These are phyloP conservation scores for Delphinella strobiligena DNA, from an alignment of 2,329 filamentous ascomycete species.

Conservation along the genomic window DNA sequence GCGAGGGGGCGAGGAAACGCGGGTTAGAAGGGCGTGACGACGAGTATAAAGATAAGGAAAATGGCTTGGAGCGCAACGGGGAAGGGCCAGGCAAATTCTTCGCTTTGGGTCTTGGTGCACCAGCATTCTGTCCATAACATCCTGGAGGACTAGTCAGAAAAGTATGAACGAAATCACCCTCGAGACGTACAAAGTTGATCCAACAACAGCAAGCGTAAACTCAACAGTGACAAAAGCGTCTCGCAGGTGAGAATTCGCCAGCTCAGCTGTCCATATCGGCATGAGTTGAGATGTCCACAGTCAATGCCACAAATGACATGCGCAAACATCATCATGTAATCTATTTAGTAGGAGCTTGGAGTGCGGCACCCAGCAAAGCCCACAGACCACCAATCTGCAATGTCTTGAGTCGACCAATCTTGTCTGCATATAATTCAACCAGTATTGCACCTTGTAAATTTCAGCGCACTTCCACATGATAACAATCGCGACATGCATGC, in stretches of 20 bases:
- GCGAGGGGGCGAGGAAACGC: no score
- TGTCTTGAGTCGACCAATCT: constrained; percentile 16
- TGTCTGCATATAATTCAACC: constrained; percentile 16
- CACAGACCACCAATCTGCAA: constrained; percentile 17
- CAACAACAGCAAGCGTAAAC: constrained; percentile 13
- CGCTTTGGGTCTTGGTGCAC: no score
- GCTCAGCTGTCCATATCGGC: constrained; percentile 18
- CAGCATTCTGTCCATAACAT: no score
- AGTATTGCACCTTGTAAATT: constrained; percentile 14
- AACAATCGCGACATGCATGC: no score
- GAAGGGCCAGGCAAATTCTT: no score
- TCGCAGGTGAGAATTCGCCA: constrained; percentile 16
- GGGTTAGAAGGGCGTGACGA: no score
- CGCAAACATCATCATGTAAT: neutral
- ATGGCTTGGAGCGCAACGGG: no score
- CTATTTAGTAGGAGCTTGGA: constrained; percentile 15
- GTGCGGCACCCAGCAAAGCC: constrained; percentile 15
- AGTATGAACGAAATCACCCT: no score
- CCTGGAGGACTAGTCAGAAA: no score
- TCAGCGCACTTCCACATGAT: no score
- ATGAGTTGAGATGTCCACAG: constrained; percentile 19
- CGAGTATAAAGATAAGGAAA: no score
- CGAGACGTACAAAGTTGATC: no score
- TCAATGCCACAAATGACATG: constrained; percentile 1
- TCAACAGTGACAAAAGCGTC: constrained; percentile 17